Conservation (phyloP, 768 basidiomycete genomes). For the Cyclocybe cylindracea region DNA sequence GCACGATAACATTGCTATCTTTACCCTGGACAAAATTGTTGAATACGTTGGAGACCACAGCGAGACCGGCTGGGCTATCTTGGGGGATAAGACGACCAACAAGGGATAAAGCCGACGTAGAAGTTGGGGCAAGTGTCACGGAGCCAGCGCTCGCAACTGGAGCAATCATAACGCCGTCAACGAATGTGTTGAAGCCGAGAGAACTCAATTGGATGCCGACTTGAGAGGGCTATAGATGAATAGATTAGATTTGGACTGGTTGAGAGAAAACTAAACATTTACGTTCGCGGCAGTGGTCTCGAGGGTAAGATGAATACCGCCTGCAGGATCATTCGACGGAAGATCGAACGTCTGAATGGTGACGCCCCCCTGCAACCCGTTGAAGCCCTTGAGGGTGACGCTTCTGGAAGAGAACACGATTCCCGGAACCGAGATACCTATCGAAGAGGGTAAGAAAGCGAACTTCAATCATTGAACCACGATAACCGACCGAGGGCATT, state of each 20-base stretch:
- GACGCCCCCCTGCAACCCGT: conserved; percentile 64
- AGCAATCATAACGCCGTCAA: conserved; percentile 55
- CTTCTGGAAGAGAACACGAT: conserved; percentile 56
- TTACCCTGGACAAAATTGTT: conserved; percentile 72
- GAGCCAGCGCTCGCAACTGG: conserved; percentile 49
- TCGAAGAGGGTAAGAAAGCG: neutral
- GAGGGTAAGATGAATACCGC: conserved; percentile 69
- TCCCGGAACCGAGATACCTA: conserved; percentile 59
- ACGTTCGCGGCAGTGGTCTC: conserved; percentile 62
- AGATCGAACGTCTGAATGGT: conserved; percentile 68
- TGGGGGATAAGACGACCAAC: conserved; percentile 70
- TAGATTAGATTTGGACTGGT: neutral
- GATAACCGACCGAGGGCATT: conserved; percentile 50
- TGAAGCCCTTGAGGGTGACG: conserved; percentile 70
- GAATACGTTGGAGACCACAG: conserved; percentile 63
- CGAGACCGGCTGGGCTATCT: conserved; percentile 48
- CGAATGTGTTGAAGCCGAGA: conserved; percentile 62
- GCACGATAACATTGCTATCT: conserved; percentile 58
- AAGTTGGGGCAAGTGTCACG: conserved; percentile 55
- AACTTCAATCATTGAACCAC: neutral
- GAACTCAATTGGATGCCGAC: conserved; percentile 67
- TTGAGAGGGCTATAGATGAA: conserved; percentile 60
- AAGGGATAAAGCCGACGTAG: conserved; percentile 53
- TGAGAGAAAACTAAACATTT: conserved; percentile 17
- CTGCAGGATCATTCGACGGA: conserved; percentile 68